These are phyloP conservation scores for Dictyostelium gargantuum DNA, from an alignment of 208 protist genomes.

Conservation along the genomic window DNA sequence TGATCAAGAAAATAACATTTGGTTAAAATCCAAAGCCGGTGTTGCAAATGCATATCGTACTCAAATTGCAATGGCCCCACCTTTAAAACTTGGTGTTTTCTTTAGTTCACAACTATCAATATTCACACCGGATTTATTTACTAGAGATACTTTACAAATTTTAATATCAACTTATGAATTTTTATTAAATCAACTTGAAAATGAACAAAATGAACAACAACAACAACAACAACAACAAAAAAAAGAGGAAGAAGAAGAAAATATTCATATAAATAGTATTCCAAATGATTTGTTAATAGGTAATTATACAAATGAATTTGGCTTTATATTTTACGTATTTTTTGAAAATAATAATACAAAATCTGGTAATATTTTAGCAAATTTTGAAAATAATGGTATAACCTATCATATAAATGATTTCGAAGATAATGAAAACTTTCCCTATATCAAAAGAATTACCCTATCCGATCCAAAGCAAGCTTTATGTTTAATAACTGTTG, in stretches of 20 bases:
- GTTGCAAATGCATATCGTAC: background rate
- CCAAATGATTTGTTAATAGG: background rate
- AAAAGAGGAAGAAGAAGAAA: background rate
- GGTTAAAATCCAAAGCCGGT: conserved; percentile 5
- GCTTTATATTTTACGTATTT: background rate
- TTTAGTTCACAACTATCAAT: background rate
- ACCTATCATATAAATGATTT: background rate
- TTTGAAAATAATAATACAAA: background rate
- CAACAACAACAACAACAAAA: background rate
- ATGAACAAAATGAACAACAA: background rate
- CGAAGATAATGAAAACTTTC: background rate
- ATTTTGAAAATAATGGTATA: background rate
- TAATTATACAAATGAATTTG: background rate
- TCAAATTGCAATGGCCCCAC: background rate
- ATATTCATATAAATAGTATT: background rate
- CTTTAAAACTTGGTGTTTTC: background rate
- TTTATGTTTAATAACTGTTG: background rate
- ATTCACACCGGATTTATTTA: background rate
- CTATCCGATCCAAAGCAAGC: background rate
- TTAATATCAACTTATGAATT: conserved; percentile 10
- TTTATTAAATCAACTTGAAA: background rate
- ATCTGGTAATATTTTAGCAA: background rate
- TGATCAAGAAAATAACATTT: background rate
- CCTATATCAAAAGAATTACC: background rate
- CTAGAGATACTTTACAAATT: background rate